These are phyloP conservation scores for Mortierella polycephala DNA, from an alignment of 371 early-diverging fungal genomes.

Conservation along the genomic window DNA sequence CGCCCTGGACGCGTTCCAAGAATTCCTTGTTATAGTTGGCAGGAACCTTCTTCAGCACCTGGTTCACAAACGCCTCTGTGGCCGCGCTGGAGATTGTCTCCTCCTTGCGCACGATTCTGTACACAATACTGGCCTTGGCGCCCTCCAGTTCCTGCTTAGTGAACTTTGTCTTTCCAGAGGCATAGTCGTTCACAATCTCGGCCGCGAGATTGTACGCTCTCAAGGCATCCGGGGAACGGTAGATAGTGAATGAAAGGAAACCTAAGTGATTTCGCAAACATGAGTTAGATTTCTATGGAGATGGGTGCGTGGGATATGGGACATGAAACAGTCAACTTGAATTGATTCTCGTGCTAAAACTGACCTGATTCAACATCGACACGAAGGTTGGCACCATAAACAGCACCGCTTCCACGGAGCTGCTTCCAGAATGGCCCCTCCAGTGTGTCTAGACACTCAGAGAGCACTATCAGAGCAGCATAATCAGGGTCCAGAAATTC, in stretches of 20 bases:
- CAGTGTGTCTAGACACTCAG: constrained; percentile 68
- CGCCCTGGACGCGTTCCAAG: constrained; percentile 57
- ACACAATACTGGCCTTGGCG: constrained; percentile 75
- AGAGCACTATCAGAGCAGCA: constrained; percentile 68
- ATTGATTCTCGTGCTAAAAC: background rate
- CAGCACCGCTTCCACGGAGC: constrained; percentile 75
- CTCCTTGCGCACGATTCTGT: constrained; percentile 65
- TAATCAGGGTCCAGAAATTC: constrained; percentile 68
- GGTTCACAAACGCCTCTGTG: constrained; percentile 67
- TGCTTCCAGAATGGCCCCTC: constrained; percentile 77
- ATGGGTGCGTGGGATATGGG: background rate
- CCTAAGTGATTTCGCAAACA: constrained; percentile 27
- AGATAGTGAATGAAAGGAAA: constrained; percentile 65
- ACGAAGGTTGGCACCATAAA: constrained; percentile 66
- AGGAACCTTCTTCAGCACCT: constrained; percentile 67
- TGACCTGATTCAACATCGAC: constrained; percentile 60
- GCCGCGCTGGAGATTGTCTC: constrained; percentile 70
- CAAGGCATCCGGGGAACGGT: constrained; percentile 68
- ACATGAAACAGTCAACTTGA: background rate
- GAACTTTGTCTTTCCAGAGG: constrained; percentile 63
- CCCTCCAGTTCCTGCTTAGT: constrained; percentile 67
- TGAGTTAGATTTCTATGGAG: background rate
- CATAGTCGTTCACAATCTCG: constrained; percentile 64
- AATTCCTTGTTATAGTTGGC: constrained; percentile 65
- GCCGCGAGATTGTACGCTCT: constrained; percentile 71